phyloP scores from a whole-genome alignment of 2,329 filamentous ascomycete genomes.

The Nectriaceae sp. region DNA sequence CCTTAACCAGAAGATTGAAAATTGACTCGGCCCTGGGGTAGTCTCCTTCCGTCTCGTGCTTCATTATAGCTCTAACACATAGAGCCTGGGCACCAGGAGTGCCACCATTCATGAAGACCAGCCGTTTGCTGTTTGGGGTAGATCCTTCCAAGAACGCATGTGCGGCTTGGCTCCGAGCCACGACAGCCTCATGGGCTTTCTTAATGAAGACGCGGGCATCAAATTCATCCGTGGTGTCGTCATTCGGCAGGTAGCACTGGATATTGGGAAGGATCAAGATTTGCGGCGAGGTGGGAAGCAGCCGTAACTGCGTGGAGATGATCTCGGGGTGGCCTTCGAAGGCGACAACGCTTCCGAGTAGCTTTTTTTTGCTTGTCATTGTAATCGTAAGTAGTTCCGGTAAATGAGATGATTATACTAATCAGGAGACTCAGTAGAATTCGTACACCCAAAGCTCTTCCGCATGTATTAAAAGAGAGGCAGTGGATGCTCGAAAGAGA shows the following conservation, averaged over 20 bases:
- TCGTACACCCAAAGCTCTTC: too few relatives aligned
- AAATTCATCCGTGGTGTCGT: conserved; percentile 30
- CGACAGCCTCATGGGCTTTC: conserved; percentile 51
- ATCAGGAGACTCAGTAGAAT: too few relatives aligned
- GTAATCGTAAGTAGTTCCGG: conserved; percentile 11
- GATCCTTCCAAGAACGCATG: conserved; percentile 52
- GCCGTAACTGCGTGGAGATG: conserved; percentile 59
- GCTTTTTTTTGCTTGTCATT: conserved; percentile 28
- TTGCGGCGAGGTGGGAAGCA: conserved; percentile 60
- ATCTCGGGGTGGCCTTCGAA: conserved; percentile 59
- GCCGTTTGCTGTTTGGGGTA: conserved; percentile 47
- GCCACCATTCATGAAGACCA: conserved; percentile 64
- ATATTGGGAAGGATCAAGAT: conserved; percentile 58
- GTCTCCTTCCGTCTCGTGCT: conserved; percentile 53
- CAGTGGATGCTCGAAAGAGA: too few relatives aligned
- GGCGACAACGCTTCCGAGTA: conserved; percentile 55
- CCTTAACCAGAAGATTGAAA: conserved; percentile 52
- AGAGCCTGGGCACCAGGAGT: conserved; percentile 54
- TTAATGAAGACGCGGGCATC: conserved; percentile 44
- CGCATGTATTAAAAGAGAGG: too few relatives aligned
- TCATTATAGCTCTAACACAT: conserved; percentile 57
- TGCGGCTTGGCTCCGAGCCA: conserved; percentile 50
- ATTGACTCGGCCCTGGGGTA: conserved; percentile 50
- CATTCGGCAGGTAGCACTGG: conserved; percentile 45
- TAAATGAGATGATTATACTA: too few relatives aligned